A percentile compares a stretch with the other conserved stretches of the same genome.
phyloP scores from a whole-genome alignment of 176 grass and related monocot genomes.

The Avena atlantica region DNA sequence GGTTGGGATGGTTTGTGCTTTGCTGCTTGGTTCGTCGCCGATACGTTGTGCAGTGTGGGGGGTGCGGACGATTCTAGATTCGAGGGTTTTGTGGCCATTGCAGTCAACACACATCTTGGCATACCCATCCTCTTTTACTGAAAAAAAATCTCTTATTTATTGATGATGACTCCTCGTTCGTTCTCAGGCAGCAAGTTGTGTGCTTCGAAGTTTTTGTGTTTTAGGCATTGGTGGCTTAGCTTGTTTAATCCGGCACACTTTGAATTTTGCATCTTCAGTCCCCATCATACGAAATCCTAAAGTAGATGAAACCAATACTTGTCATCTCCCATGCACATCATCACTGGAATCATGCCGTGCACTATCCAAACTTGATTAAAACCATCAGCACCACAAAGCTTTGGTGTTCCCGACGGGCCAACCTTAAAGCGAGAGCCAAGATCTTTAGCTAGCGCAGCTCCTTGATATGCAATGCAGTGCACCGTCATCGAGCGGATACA shows the following conservation, averaged over 20 bases:
- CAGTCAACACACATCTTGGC: not conserved
- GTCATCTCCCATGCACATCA: slow-evolving; percentile 11
- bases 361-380: slow-evolving; percentile 29
- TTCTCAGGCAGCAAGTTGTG: not conserved
- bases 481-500: slow-evolving; percentile 42
- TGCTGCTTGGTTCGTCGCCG: not conserved
- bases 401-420: slow-evolving; percentile 33
- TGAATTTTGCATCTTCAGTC: not conserved
- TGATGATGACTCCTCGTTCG: no score
- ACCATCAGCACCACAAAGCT: not conserved
- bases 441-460: slow-evolving; percentile 45
- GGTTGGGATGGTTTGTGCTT: not conserved
- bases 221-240: not conserved
- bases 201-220: not conserved
- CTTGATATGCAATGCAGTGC: slow-evolving; percentile 30
- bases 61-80: not conserved
- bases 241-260: not conserved
- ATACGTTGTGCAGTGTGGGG: not conserved
- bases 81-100: not conserved
- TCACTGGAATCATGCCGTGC: slow-evolving; percentile 16
- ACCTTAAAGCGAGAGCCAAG: slow-evolving; percentile 11
- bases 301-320: not conserved
- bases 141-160: not conserved
- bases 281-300: not conserved
- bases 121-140: not conserved